Evolutionary conservation across 768 basidiomycete genomes (phyloP), one percentile per base, ranked within the genome.

Genomic region (Leccinum incarnatum): DNA sequence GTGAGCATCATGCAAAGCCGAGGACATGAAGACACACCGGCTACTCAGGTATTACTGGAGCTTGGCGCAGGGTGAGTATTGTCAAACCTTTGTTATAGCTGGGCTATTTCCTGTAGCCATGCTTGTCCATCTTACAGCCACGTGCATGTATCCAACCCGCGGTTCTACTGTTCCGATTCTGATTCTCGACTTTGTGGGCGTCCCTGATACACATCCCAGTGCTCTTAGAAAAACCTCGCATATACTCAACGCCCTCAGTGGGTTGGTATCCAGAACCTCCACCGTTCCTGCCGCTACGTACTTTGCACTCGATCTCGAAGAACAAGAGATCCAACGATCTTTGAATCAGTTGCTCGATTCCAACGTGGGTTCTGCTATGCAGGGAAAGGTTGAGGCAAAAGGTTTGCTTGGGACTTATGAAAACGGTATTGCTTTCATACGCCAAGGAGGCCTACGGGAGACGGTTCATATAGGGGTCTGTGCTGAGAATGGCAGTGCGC

Each of bases 331-430:
- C 25, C 81, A 85, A 58, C 86, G 93, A 34, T 90, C 93, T 8
- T 82, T 98, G 25, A 75, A 75, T 19, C 78, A 85, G 65, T 85
- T 99, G 61, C 71, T 80, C 52, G 65, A 69, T 14, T 90, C 89
- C 12, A 80, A 83, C 12, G 75, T 89, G 34, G 92, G 92, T 29
- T 64, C 75, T 10, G 72, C 77, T 34, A 78, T 94, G 2, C 61
- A 76, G 27, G 91, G 87, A 51, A 93, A 91, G 67, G 86, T 98
- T 34, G 77, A 83, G 2, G 86, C 85, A 40, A 87, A 86, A 58
- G 97, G 95, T 21, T 81, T 98, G 63, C 91, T 91, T 71, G 96
- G 93, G 23, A 96, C 93, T 3, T 98, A 93, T 71, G 87, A 96
- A 52, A 88, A 89, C 30, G 95, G 95, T 2, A 77, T 98, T 45